Evolutionary conservation across 1,139 yeast genomes (phyloP).

Genomic region (Hyphopichia pseudoburtonii): DNA sequence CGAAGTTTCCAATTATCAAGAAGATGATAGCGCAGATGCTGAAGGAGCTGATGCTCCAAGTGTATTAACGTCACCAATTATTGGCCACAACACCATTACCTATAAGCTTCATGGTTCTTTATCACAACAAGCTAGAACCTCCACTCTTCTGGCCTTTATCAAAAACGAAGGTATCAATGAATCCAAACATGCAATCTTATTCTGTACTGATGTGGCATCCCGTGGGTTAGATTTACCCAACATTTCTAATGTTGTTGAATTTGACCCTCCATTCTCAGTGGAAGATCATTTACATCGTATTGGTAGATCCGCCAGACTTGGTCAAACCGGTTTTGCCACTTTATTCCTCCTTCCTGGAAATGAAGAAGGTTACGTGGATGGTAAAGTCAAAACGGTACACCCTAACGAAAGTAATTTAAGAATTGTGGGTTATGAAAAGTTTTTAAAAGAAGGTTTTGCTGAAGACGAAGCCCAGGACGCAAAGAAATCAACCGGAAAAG

Average conservation of each 20-base stretch:
- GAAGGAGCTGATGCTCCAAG: slow-evolving; percentile 34
- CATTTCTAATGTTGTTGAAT: slow-evolving; percentile 62
- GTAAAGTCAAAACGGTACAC: slow-evolving; percentile 51
- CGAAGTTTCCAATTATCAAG: slow-evolving; percentile 17
- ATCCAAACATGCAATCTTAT: slow-evolving; percentile 59
- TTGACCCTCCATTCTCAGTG: slow-evolving; percentile 68
- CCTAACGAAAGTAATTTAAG: slow-evolving; percentile 49
- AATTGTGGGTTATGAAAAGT: slow-evolving; percentile 48
- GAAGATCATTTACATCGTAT: slow-evolving; percentile 75
- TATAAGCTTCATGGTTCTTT: slow-evolving; percentile 90
- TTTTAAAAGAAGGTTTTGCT: slow-evolving; percentile 63
- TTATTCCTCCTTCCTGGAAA: slow-evolving; percentile 82
- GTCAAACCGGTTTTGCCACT: slow-evolving; percentile 62
- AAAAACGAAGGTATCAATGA: slow-evolving; percentile 20
- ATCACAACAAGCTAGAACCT: slow-evolving; percentile 75
- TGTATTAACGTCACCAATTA: slow-evolving; percentile 52
- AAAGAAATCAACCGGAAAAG: slow-evolving; percentile 12
- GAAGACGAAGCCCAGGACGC: slow-evolving; percentile 17
- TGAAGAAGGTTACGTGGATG: slow-evolving; percentile 81
- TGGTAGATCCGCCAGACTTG: slow-evolving; percentile 76
- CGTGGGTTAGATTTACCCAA: slow-evolving; percentile 72
- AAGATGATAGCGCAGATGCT: slow-evolving; percentile 19
- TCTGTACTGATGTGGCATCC: slow-evolving; percentile 81
- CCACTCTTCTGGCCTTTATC: slow-evolving; percentile 71
- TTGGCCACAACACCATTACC: slow-evolving; percentile 51